phyloP scores from a whole-genome alignment of 2,329 filamentous ascomycete species.

The Ophiosphaerella herpotricha region DNA sequence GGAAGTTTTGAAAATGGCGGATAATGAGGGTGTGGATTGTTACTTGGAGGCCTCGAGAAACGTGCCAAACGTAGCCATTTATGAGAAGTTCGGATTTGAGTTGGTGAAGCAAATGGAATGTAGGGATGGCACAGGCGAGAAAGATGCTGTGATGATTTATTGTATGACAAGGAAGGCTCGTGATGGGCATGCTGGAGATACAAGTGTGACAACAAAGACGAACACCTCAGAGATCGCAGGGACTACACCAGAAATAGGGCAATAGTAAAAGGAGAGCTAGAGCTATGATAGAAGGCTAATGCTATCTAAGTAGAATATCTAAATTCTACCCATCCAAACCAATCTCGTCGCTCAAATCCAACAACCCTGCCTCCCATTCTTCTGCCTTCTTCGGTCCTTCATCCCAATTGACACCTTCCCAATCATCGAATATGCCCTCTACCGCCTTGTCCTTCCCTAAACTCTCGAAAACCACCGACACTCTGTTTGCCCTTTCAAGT shows the following conservation, averaged over 20 bases:
- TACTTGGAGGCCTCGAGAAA: constrained; percentile 73
- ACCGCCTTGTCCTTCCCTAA: constrained; percentile 28
- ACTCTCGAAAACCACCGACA: constrained; percentile 16
- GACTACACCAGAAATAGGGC: constrained; percentile 4
- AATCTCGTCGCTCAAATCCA: constrained; percentile 6
- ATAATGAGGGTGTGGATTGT: constrained; percentile 66
- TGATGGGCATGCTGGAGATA: neutral
- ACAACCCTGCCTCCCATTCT: constrained; percentile 22
- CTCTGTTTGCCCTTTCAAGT: constrained; percentile 24
- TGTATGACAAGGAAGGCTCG: constrained; percentile 52
- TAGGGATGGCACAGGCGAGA: constrained; percentile 62
- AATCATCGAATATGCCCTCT: constrained; percentile 30
- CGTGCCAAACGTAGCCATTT: constrained; percentile 71
- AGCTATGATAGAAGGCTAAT: neutral
- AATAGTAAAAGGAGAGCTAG: neutral
- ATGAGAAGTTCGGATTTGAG: constrained; percentile 70
- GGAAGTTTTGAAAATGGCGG: constrained; percentile 65
- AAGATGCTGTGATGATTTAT: constrained; percentile 48
- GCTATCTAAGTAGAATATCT: neutral
- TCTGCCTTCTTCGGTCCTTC: constrained; percentile 26
- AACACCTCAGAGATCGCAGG: neutral
- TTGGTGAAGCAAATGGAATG: constrained; percentile 69
- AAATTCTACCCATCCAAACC: neutral
- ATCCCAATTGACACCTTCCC: constrained; percentile 34
- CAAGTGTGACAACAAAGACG: neutral